Base-by-base conservation (phyloP, 2,329 filamentous ascomycete species). In the Penicillium sp. region DNA sequence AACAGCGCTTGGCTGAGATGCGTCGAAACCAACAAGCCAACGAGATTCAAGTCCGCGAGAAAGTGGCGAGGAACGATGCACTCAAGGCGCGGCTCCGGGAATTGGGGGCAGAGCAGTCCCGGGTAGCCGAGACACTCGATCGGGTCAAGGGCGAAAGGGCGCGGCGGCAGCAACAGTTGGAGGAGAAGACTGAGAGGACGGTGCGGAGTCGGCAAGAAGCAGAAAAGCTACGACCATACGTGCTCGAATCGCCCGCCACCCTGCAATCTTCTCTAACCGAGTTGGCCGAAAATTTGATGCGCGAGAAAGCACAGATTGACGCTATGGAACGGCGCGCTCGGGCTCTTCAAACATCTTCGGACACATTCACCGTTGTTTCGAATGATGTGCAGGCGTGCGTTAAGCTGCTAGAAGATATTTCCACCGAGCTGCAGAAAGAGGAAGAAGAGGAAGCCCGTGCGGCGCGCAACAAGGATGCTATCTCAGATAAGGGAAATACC, bases 221-320 rank as follows among this genome's bases (percentile, higher is more conserved):
- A 67, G 86, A 89, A 57, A 98, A 97, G 77, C 80, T 99, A 60
- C 86, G 91, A 57, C 95, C 95, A 12, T 99, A 99, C 75, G 92
- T 95, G 43, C 85, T 94, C 58, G 92, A 98, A 73, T 96, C 90
- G 69, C 92, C 94, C 0, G 89, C 88, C 2, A 88, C 88, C 15
- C 83, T 99, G 31, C 93, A 98, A 75, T 85, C 90, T 35, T 89
- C 89, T 47, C 81, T 99, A 57, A 86, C 89, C 2, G 92, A 97
- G 64, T 81, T 99, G 57, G 91, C 88, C 62, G 89, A 91, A 70
- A 91, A 88, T 50, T 82, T 98, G 54, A 85, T 84, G 64, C 83
- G 83, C 52, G 93, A 97, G 75, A 94, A 94, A 72, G 81, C 86
- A 10, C 90, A 94, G 61, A 96, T 97, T 62, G 94, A 98, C 71